These are phyloP conservation scores for Dothiorella sarmentorum DNA, from an alignment of 2,329 filamentous ascomycete species.

Conservation along the genomic window DNA sequence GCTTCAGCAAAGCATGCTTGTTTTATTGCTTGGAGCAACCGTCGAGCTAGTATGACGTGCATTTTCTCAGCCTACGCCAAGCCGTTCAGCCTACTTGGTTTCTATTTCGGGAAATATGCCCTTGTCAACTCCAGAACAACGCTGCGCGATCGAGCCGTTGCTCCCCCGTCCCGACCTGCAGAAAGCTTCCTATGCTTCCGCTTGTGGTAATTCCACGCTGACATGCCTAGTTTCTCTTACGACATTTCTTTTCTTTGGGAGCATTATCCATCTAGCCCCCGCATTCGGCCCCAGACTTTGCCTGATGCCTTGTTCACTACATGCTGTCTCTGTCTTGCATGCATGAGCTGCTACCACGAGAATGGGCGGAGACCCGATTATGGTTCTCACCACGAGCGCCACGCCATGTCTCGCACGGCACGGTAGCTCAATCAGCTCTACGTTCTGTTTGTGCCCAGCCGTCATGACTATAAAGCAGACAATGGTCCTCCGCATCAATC, in stretches of 20 bases:
- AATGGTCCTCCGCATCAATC: conserved; percentile 19
- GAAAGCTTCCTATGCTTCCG: not conserved
- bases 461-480: conserved; percentile 19
- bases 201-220: not conserved
- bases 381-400: conserved; percentile 10
- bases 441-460: not conserved
- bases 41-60: conserved; percentile 8
- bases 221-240: conserved; percentile 5
- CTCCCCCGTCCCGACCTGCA: not conserved
- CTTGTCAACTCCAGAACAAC: not conserved
- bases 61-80: not conserved
- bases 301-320: not conserved
- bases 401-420: conserved; percentile 3
- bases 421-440: not conserved
- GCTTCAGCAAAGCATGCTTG: not conserved
- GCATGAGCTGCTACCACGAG: conserved; percentile 11
- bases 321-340: conserved; percentile 11
- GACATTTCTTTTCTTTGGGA: not conserved
- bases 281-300: not conserved
- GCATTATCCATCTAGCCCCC: not conserved
- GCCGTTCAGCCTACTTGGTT: not conserved
- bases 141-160: not conserved
- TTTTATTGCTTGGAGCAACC: conserved; percentile 1
- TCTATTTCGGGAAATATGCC: not conserved
- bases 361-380: conserved; percentile 18